Percentiles rank a stretch among this genome's conserved stretches.
phyloP scores from a whole-genome alignment of 441 rosid species.

The Flueggea neowawraea region DNA sequence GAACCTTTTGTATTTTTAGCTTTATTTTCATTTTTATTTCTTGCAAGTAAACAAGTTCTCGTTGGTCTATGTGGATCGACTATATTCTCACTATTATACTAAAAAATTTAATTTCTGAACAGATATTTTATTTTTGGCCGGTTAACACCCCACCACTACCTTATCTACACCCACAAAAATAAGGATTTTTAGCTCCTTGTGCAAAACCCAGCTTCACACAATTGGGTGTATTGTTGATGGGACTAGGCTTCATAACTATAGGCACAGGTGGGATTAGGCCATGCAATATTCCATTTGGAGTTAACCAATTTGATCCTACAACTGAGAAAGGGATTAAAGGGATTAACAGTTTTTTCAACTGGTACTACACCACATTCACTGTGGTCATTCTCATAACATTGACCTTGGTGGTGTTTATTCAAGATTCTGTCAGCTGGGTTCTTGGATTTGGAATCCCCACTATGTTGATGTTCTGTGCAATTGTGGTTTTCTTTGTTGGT shows the following conservation, averaged over 20 bases:
- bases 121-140: too few species aligned
- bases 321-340: conserved; percentile 72
- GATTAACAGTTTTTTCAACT: conserved; percentile 68
- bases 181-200: conserved; percentile 27
- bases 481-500: conserved; percentile 54
- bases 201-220: conserved; percentile 30
- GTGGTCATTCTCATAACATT: conserved; percentile 52
- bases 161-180: conserved; percentile 25
- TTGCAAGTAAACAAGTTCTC: too few species aligned
- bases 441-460: conserved; percentile 73
- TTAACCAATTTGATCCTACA: conserved; percentile 73
- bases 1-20: too few species aligned
- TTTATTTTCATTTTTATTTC: too few species aligned
- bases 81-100: too few species aligned
- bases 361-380: conserved; percentile 75
- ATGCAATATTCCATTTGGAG: conserved; percentile 78
- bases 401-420: conserved; percentile 48
- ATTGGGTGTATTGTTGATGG: conserved; percentile 38
- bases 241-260: conserved; percentile 47
- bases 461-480: conserved; percentile 41
- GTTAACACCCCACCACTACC: too few species aligned
- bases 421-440: conserved; percentile 76
- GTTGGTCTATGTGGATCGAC: too few species aligned
- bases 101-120: too few species aligned
- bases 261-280: conserved; percentile 85